Percentiles rank a stretch among this genome's conserved stretches.
Evolutionary conservation across 2,329 filamentous ascomycete species (phyloP).

Genomic region (Seiridium cupressi): DNA sequence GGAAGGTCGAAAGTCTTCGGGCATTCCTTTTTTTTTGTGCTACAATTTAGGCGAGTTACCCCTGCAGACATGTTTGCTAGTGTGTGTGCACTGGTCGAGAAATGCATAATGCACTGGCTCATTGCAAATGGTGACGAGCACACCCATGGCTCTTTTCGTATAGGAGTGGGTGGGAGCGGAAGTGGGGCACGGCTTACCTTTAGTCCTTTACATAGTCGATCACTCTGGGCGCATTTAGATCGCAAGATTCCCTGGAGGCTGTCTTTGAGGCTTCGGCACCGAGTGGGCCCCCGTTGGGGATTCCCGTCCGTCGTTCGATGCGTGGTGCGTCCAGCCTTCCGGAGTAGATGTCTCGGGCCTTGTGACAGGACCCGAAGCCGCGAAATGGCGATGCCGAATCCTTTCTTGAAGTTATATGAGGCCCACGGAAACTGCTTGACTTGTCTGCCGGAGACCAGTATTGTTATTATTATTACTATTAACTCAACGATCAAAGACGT

Average conservation of each 20-base stretch:
- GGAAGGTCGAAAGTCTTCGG: no score
- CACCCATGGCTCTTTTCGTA: no score
- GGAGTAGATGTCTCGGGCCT: neutral
- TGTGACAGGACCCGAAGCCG: neutral
- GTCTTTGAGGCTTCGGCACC: slow-evolving; percentile 2
- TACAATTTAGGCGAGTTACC: no score
- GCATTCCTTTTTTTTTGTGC: no score
- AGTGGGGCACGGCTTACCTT: neutral
- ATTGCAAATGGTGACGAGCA: no score
- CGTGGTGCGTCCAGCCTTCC: neutral
- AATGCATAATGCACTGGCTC: no score
- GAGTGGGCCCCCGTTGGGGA: slow-evolving; percentile 1
- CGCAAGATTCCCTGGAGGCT: neutral
- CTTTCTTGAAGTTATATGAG: neutral
- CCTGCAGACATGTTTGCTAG: no score
- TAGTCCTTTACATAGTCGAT: neutral
- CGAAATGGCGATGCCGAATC: neutral
- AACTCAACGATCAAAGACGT: no score
- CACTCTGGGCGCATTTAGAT: neutral
- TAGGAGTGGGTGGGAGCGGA: no score
- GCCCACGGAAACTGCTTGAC: neutral
- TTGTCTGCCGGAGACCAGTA: neutral
- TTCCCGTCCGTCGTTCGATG: neutral
- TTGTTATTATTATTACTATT: no score
- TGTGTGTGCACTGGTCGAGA: no score